Conservation (phyloP, 805 yeast species). For the Saccharomycopsis capsularis region DNA sequence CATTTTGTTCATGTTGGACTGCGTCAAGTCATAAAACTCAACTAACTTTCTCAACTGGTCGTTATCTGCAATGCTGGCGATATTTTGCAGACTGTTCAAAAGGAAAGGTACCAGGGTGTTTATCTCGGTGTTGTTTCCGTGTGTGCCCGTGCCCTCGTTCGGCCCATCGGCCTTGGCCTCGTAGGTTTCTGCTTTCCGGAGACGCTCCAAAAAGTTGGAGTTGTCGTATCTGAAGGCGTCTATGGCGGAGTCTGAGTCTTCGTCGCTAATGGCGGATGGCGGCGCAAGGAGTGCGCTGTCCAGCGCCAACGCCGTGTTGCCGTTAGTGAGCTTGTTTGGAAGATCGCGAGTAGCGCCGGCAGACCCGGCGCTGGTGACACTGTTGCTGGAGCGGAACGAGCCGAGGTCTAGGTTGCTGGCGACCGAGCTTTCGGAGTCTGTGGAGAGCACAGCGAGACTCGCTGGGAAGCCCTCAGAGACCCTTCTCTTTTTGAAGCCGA, state of each 20-base stretch:
- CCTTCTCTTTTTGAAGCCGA: too few species aligned
- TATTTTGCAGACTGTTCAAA: too few species aligned
- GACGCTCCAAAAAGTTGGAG: constrained; percentile 6
- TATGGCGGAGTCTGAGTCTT: constrained; percentile 1
- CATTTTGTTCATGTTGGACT: constrained; percentile 3
- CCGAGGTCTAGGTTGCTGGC: neutral
- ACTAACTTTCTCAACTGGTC: too few species aligned
- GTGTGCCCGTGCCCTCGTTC: too few species aligned
- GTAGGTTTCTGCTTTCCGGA: neutral
- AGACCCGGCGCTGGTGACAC: neutral
- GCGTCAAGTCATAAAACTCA: constrained; percentile 7
- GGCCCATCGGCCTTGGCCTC: neutral
- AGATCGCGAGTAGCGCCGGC: neutral
- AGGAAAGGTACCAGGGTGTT: too few species aligned
- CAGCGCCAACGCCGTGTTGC: neutral
- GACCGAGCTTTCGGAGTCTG: constrained; percentile 10
- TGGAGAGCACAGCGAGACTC: neutral
- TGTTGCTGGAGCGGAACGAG: neutral
- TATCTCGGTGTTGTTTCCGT: too few species aligned
- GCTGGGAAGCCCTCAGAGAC: neutral
- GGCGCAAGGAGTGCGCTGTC: too few species aligned
- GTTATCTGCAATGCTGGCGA: neutral
- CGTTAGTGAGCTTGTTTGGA: neutral
- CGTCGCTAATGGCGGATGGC: neutral
- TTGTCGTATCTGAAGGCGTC: constrained; percentile 18